Percentiles rank a stretch among this genome's conserved stretches.
These are phyloP conservation scores for Huntiella omanensis DNA, from an alignment of 2,329 filamentous ascomycete genomes.

Conservation along the genomic window DNA sequence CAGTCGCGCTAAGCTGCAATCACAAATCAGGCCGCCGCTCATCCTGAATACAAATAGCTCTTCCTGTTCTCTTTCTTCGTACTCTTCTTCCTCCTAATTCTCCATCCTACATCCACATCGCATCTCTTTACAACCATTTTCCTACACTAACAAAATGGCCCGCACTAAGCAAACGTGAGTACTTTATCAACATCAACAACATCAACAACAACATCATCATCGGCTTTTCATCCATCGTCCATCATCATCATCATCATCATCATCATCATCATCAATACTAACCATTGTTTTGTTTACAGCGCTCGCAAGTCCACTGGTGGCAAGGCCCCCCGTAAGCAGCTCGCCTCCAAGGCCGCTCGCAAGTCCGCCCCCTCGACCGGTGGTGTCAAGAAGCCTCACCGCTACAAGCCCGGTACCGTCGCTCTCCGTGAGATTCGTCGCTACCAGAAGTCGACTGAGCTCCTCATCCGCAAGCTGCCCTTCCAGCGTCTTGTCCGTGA, in stretches of 20 bases:
- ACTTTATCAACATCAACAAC: slow-evolving; percentile 1
- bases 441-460: slow-evolving; percentile 94
- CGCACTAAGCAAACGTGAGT: slow-evolving; percentile 41
- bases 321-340: slow-evolving; percentile 81
- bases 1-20: slow-evolving; percentile 6
- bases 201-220: slow-evolving; percentile 2
- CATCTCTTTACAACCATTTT: slow-evolving; percentile 12
- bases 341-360: slow-evolving; percentile 96
- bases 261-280: slow-evolving; percentile 29
- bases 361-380: slow-evolving; percentile 96
- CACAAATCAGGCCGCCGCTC: slow-evolving; percentile 14
- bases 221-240: slow-evolving; percentile 22
- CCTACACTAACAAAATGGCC: slow-evolving; percentile 30
- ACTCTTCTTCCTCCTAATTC: slow-evolving; percentile 9
- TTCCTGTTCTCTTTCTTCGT: slow-evolving; percentile 10
- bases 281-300: slow-evolving; percentile 9
- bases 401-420: slow-evolving; percentile 81
- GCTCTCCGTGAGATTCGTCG: slow-evolving; percentile 96
- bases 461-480: slow-evolving; percentile 89
- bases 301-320: slow-evolving; percentile 62
- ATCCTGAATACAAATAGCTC: slow-evolving; percentile 17
- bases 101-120: slow-evolving; percentile 17
- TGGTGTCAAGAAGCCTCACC: slow-evolving; percentile 90
- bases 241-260: slow-evolving; percentile 15
- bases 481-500: slow-evolving; percentile 97